A percentile compares a stretch with the other conserved stretches of the same genome.
phyloP scores from a whole-genome alignment of 305 asterid species.

The Withania somnifera region DNA sequence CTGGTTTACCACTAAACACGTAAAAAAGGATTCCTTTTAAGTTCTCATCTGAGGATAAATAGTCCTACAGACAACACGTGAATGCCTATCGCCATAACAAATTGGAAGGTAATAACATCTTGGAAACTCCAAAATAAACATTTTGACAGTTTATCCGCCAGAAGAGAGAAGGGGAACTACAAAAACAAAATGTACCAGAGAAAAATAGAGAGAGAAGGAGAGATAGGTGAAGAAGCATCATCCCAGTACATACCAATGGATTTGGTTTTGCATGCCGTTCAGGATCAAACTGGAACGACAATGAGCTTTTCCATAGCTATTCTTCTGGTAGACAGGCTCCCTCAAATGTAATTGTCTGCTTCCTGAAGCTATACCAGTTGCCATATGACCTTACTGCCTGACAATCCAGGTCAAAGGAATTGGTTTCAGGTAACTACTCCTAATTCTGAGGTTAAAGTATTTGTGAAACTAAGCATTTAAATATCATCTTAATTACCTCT shows the following conservation, averaged over 20 bases:
- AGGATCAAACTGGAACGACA: slow-evolving; percentile 26
- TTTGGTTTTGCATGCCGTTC: slow-evolving; percentile 33
- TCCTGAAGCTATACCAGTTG: slow-evolving; percentile 55
- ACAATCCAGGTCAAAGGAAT: background rate
- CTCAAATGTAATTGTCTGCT: slow-evolving; percentile 39
- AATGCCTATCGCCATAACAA: background rate
- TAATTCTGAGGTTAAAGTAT: background rate
- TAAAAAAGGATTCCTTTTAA: background rate
- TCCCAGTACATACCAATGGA: slow-evolving; percentile 48
- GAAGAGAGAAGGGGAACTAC: background rate
- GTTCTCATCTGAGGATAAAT: background rate
- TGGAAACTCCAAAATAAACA: background rate
- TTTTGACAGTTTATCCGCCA: background rate
- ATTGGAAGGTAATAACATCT: background rate
- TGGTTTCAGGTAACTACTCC: background rate
- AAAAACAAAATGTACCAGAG: background rate
- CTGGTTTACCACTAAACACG: background rate
- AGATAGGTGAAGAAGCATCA: background rate
- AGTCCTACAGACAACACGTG: background rate
- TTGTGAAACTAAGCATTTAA: background rate
- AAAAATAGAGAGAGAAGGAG: background rate
- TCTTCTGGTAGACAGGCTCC: slow-evolving; percentile 26
- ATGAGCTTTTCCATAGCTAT: slow-evolving; percentile 32
- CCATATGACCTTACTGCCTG: slow-evolving; percentile 30
- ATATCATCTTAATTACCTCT: background rate